Evolutionary conservation across 106 monocot species (phyloP).

Genomic region (Acorus calamus): DNA sequence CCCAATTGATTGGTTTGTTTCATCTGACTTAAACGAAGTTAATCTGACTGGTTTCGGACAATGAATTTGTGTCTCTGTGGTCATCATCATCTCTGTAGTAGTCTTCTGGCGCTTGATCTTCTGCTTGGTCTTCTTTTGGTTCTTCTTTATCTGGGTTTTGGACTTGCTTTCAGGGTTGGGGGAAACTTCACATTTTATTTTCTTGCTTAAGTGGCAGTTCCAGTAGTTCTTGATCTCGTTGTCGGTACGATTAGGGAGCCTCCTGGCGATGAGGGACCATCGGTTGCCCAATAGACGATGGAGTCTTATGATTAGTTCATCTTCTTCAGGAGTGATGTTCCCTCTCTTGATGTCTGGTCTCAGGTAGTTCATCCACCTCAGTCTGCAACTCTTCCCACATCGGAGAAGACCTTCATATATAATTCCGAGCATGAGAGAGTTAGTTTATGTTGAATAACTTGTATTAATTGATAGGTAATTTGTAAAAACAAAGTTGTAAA

Average conservation of each 20-base stretch:
- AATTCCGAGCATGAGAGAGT: no score
- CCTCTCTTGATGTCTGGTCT: constrained; percentile 29
- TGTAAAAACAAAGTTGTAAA: no score
- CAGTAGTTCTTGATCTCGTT: constrained; percentile 44
- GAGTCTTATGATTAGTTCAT: constrained; percentile 32
- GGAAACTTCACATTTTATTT: background rate
- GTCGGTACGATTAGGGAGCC: constrained; percentile 32
- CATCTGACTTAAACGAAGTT: background rate
- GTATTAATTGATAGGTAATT: no score
- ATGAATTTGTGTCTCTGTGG: constrained; percentile 4
- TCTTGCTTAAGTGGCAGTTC: constrained; percentile 25
- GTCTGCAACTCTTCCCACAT: constrained; percentile 14
- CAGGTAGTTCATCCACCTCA: constrained; percentile 37
- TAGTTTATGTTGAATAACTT: no score
- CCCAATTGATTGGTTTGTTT: background rate
- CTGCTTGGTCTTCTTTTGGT: background rate
- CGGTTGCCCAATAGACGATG: constrained; percentile 28
- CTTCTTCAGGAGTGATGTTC: constrained; percentile 22
- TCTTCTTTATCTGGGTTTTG: background rate
- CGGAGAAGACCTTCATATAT: background rate
- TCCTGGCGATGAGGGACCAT: constrained; percentile 33
- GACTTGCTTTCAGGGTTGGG: background rate
- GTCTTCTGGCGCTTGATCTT: background rate
- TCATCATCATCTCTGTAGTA: background rate
- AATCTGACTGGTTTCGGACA: constrained; percentile 21